Base-by-base conservation (phyloP, 129 eudicot genomes). In the Flaveria trinervia region DNA sequence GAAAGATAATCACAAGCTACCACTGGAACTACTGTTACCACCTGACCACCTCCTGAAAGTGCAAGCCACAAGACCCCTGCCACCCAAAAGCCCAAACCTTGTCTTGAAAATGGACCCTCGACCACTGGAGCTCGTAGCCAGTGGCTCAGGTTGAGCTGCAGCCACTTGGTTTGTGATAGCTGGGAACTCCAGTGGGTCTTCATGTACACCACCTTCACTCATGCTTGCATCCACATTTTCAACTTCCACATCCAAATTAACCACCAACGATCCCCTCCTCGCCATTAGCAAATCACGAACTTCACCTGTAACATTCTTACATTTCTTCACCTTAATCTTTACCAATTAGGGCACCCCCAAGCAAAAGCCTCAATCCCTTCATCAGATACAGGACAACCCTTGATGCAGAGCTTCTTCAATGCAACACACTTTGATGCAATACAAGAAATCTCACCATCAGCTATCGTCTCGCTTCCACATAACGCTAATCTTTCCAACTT, bases 241-340 rank as follows among this genome's bases (percentile, higher is more conserved):
- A 20, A 49, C 82, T 74, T 89, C 98, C 72, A 86, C 90, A 73
- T 92, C 98, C 79, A 92, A 80, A 86, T 83, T 90, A 39, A 92
- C 92, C 23, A 87, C 83, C 85, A 92, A 72, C 0, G 90, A 77
- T 20, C 85, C 87, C 77, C 94, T 83, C 75, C 82, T 86, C 25
- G 83, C 90, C 85, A 89, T 85, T 60, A 92, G 75, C 90, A 87
- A 90, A 74, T 88, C 92, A 1, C 86, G 92, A 57, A 86, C 84
- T 18, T 88, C 98, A 36, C 82, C 59, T 0, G 93, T 90, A 52
- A 92, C 98, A 10, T 83, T 90, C 72, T 87, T 90, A 77, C 98
- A 92, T 73, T 92, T 92, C 77, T 82, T 82, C 16, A 82, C 85
- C 80, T 84, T 84, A 7, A 84, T 80, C 79, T 84, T 80, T 22